Base-by-base conservation (phyloP, 495 filamentous ascomycete species). In the Pseudotulostoma volvatum region DNA sequence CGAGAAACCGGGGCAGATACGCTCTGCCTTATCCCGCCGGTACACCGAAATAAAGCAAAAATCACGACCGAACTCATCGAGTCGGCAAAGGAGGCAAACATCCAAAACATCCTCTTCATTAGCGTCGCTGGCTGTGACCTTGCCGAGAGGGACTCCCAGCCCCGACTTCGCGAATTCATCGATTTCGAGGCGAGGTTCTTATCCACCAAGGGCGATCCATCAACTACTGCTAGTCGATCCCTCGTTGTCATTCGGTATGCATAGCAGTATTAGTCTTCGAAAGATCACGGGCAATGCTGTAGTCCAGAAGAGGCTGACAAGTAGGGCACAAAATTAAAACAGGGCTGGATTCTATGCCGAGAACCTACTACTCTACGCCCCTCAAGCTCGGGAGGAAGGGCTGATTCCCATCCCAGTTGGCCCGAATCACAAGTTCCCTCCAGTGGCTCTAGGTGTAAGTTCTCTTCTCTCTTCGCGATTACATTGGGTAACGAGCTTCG, bases 261-360 rank as follows among this genome's bases (percentile, higher is more conserved):
- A 13, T 17, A n/a, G 5, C 3, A 28, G 7, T 16, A n/a, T 25
- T 42, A n/a, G n/a, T n/a, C n/a, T n/a, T 18, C 34, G 38, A 33
- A 46, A 30, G 30, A 34, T 18, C n/a, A n/a, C n/a, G n/a, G n/a
- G n/a, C n/a, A n/a, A n/a, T n/a, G n/a, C n/a, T n/a, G n/a, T n/a
- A n/a, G n/a, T n/a, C n/a, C n/a, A n/a, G n/a, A n/a, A n/a, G n/a
- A n/a, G n/a, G 30, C 21, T 42, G 28, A 18, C n/a, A 17, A 34
- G 16, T 9, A 30, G 19, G 13, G 25, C 16, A 4, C 18, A n/a
- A n/a, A n/a, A n/a, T n/a, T n/a, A n/a, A n/a, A n/a, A n/a, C n/a
- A 60, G 60, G 4, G 65, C 66, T 34, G 67, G 70, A 3, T 72
- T 75, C 37, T 73, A 73, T 31, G 66, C 68, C 3, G 70, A 73